Percentiles rank a stretch among this genome's conserved stretches.
These are phyloP conservation scores for Pseudohalonectria lignicola DNA, from an alignment of 2,329 filamentous ascomycete species.

Conservation along the genomic window DNA sequence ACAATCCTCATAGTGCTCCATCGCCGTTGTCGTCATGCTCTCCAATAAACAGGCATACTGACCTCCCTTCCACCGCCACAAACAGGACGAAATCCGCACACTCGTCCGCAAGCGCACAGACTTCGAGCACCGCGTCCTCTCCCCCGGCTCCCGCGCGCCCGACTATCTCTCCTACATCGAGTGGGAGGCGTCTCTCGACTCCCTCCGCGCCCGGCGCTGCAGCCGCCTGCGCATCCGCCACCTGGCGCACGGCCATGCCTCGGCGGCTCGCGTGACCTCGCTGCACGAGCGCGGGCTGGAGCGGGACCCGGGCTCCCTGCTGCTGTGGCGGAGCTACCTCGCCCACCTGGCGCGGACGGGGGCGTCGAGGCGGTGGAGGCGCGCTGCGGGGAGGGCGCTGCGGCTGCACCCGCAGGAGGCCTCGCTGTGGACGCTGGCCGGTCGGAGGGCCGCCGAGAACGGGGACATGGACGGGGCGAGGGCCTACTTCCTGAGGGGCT, in stretches of 20 bases:
- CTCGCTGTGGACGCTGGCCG: slow-evolving; percentile 79
- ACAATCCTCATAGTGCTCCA: slow-evolving; percentile 1
- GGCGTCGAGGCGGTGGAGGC: slow-evolving; percentile 55
- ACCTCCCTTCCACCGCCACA: slow-evolving; percentile 2
- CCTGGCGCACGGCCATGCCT: slow-evolving; percentile 53
- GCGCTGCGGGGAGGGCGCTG: slow-evolving; percentile 56
- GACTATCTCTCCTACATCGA: slow-evolving; percentile 79
- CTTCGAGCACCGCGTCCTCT: slow-evolving; percentile 84
- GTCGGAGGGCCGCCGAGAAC: slow-evolving; percentile 63
- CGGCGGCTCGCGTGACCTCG: slow-evolving; percentile 75
- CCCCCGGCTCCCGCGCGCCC: slow-evolving; percentile 61
- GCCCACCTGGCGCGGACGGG: slow-evolving; percentile 63
- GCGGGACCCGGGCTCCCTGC: slow-evolving; percentile 71
- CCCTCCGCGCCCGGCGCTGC: slow-evolving; percentile 71
- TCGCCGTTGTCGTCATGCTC: no score
- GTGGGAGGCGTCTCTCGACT: slow-evolving; percentile 60
- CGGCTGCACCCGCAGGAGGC: slow-evolving; percentile 77
- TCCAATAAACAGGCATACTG: no score
- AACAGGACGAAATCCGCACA: slow-evolving; percentile 74
- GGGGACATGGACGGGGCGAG: slow-evolving; percentile 82
- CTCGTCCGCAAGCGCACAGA: slow-evolving; percentile 87
- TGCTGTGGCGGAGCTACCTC: slow-evolving; percentile 85
- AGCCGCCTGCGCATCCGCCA: slow-evolving; percentile 66
- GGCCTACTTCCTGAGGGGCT: slow-evolving; percentile 76
- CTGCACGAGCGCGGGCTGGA: slow-evolving; percentile 79